Percentiles rank a stretch among this genome's conserved stretches.
Conservation (phyloP, 768 basidiomycete species). For the Roridomyces roridus region DNA sequence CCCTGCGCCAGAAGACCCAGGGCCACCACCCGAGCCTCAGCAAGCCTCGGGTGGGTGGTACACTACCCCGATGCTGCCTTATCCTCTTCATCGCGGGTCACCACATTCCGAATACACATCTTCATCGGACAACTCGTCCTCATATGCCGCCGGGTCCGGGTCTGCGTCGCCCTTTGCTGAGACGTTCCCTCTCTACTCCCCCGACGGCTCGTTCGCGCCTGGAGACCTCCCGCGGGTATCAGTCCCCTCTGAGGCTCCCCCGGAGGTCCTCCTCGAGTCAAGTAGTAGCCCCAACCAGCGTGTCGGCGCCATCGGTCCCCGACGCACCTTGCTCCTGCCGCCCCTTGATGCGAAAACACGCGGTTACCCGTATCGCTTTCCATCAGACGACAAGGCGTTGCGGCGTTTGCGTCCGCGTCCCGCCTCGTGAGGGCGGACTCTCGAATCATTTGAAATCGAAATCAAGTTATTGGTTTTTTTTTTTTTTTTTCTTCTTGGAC, state of each 20-base stretch:
- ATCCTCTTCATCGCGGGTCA: conserved; percentile 10
- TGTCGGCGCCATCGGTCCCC: conserved; percentile 33
- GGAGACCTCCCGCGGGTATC: conserved; percentile 11
- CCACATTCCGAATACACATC: conserved; percentile 18
- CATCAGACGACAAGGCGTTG: conserved; percentile 66
- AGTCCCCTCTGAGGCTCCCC: conserved; percentile 22
- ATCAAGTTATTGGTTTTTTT: too few relatives aligned
- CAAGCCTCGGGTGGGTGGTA: conserved; percentile 11
- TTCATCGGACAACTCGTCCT: conserved; percentile 1
- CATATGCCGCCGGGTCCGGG: conserved; percentile 1
- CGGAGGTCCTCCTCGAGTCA: conserved; percentile 11
- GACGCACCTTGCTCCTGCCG: conserved; percentile 59
- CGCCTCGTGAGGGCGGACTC: not conserved
- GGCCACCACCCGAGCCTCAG: not conserved
- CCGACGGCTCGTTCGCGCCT: not conserved
- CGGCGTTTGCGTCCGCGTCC: conserved; percentile 38
- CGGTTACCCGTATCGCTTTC: conserved; percentile 63
- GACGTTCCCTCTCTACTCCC: conserved; percentile 5
- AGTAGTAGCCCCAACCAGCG: conserved; percentile 21
- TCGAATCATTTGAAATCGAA: too few relatives aligned
- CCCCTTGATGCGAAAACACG: conserved; percentile 63
- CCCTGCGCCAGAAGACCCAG: not conserved
- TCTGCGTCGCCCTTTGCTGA: not conserved
- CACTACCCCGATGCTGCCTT: conserved; percentile 15
- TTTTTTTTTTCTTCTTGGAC: too few relatives aligned